Percentiles rank a stretch among this genome's conserved stretches.
Evolutionary conservation across 2,329 filamentous ascomycete genomes (phyloP).

Genomic region (Truncatella angustata): DNA sequence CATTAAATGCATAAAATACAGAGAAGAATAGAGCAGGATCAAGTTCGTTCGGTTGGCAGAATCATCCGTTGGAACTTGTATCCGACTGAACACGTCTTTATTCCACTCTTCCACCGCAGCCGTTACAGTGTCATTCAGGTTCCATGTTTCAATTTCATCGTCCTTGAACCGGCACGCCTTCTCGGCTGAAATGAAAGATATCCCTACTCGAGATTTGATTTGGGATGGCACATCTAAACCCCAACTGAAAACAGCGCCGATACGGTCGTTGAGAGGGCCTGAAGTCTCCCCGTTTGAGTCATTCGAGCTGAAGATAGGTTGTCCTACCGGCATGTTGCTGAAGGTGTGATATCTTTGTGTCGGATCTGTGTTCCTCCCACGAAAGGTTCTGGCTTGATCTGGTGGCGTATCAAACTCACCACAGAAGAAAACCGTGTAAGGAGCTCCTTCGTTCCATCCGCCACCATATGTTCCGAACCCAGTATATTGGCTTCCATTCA

Average conservation of each 20-base stretch:
- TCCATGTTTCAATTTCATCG: constrained; percentile 11
- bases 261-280: constrained; percentile 21
- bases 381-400: constrained; percentile 26
- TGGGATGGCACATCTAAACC: constrained; percentile 8
- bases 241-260: constrained; percentile 9
- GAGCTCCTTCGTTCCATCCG: constrained; percentile 34
- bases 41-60: constrained; percentile 9
- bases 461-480: constrained; percentile 43
- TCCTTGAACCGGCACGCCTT: constrained; percentile 7
- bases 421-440: constrained; percentile 43
- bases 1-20: constrained; percentile 55
- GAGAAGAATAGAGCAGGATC: constrained; percentile 44
- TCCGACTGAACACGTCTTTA: constrained; percentile 1
- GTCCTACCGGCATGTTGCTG: constrained; percentile 2
- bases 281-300: constrained; percentile 17
- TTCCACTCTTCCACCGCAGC: constrained; percentile 9
- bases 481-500: constrained; percentile 40
- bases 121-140: constrained; percentile 3
- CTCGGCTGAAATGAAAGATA: constrained; percentile 3
- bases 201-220: background rate
- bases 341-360: constrained; percentile 6
- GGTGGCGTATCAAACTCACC: constrained; percentile 39
- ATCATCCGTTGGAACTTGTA: constrained; percentile 17
- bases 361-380: constrained; percentile 17
- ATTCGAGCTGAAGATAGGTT: background rate